Evolutionary conservation across 352 stramenopile genomes (phyloP).

Genomic region (Globisporangium carolinianum): DNA sequence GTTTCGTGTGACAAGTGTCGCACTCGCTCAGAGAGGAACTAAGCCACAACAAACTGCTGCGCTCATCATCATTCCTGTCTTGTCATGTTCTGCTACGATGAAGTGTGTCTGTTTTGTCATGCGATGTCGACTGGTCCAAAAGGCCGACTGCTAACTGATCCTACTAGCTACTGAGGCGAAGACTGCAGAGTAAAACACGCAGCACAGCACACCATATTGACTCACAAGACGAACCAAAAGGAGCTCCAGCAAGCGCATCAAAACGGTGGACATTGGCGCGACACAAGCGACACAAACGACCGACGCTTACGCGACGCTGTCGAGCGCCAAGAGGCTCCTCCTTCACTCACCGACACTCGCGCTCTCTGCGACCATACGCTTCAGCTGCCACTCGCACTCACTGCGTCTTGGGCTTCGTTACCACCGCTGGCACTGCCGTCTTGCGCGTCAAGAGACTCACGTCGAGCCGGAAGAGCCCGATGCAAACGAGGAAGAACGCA

Average conservation of each 20-base stretch:
- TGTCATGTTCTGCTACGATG: background rate
- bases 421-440: constrained; percentile 17
- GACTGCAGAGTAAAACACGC: no score
- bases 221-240: no score
- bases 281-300: no score
- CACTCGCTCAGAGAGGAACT: constrained; percentile 7
- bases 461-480: constrained; percentile 79
- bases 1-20: constrained; percentile 1
- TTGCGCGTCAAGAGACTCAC: constrained; percentile 44
- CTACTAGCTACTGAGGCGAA: no score
- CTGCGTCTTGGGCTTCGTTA: constrained; percentile 62
- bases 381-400: constrained; percentile 15
- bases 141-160: no score
- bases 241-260: no score
- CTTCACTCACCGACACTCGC: background rate
- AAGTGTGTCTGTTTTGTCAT: background rate
- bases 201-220: no score
- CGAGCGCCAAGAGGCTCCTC: no score
- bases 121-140: background rate
- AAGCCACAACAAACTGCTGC: constrained; percentile 10
- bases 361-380: no score
- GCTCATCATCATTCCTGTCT: constrained; percentile 8
- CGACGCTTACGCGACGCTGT: no score
- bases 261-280: no score
- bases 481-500: constrained; percentile 80